These are phyloP conservation scores for Alternaria burnsii DNA, from an alignment of 2,329 filamentous ascomycete genomes.

Conservation along the genomic window DNA sequence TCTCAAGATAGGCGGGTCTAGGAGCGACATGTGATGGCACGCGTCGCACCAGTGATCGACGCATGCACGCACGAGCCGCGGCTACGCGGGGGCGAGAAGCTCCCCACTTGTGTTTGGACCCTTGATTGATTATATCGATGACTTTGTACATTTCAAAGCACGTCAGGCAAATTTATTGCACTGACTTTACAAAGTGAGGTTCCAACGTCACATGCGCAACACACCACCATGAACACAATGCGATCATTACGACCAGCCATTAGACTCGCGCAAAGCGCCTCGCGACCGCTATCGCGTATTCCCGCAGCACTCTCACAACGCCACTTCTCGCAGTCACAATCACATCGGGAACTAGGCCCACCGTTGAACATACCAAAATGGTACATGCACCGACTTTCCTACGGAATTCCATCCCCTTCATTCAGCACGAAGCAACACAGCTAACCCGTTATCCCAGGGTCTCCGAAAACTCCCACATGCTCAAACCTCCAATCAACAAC, in stretches of 20 bases:
- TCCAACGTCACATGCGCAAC: not conserved
- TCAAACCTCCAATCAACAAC: constrained; percentile 95
- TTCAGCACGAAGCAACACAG: not conserved
- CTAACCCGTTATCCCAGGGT: constrained; percentile 67
- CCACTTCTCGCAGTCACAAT: constrained; percentile 39
- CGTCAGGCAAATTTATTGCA: not conserved
- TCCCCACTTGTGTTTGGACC: constrained; percentile 10
- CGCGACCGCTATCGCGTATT: constrained; percentile 18
- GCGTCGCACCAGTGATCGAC: constrained; percentile 32
- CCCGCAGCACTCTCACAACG: constrained; percentile 27
- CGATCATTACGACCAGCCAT: constrained; percentile 28
- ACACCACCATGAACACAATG: constrained; percentile 24
- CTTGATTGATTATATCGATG: constrained; percentile 11
- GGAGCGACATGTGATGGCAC: constrained; percentile 7
- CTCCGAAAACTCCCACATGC: constrained; percentile 86
- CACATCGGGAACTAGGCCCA: constrained; percentile 33
- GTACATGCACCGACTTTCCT: constrained; percentile 24
- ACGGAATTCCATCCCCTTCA: not conserved
- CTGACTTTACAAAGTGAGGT: not conserved
- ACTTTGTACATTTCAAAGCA: constrained; percentile 6
- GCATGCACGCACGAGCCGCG: constrained; percentile 29
- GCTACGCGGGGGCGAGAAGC: constrained; percentile 18
- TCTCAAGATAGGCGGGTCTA: constrained; percentile 12
- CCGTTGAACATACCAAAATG: constrained; percentile 55
- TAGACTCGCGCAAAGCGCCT: constrained; percentile 23